Percentiles rank a stretch among this genome's conserved stretches.
These are phyloP conservation scores for Solanum paucissectum DNA, from an alignment of 257 asterid species.

Conservation along the genomic window DNA sequence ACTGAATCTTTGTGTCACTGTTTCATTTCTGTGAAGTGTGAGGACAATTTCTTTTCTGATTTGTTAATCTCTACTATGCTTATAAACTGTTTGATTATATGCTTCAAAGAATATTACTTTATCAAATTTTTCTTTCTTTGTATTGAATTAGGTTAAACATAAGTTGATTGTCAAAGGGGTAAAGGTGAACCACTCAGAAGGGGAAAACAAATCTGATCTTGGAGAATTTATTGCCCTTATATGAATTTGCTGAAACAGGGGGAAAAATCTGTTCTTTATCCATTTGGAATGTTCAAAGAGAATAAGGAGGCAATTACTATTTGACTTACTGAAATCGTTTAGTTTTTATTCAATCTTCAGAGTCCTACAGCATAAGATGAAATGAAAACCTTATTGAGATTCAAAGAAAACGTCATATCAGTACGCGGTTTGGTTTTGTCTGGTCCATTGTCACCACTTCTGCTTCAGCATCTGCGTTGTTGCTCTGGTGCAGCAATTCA, in stretches of 20 bases:
- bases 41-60: fast-evolving
- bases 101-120: not conserved
- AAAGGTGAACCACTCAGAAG: not conserved
- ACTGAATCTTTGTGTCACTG: not conserved
- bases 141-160: not conserved
- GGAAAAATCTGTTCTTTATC: not conserved
- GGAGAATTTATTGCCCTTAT: not conserved
- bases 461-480: slow-evolving; percentile 6
- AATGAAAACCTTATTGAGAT: slow-evolving; percentile 21
- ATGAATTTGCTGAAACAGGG: not conserved
- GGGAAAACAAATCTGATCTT: not conserved
- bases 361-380: not conserved
- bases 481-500: slow-evolving; percentile 15
- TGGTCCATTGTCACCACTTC: slow-evolving; percentile 1
- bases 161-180: not conserved
- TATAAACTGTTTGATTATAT: not conserved
- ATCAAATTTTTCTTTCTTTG: not conserved
- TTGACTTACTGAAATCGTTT: not conserved
- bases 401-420: slow-evolving; percentile 4
- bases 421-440: not conserved
- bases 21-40: not conserved
- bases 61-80: not conserved
- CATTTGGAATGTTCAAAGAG: not conserved
- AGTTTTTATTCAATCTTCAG: not conserved
- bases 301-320: not conserved